These are phyloP conservation scores for Porogramme epimiltina DNA, from an alignment of 1,284 basidiomycete species.

Conservation along the genomic window DNA sequence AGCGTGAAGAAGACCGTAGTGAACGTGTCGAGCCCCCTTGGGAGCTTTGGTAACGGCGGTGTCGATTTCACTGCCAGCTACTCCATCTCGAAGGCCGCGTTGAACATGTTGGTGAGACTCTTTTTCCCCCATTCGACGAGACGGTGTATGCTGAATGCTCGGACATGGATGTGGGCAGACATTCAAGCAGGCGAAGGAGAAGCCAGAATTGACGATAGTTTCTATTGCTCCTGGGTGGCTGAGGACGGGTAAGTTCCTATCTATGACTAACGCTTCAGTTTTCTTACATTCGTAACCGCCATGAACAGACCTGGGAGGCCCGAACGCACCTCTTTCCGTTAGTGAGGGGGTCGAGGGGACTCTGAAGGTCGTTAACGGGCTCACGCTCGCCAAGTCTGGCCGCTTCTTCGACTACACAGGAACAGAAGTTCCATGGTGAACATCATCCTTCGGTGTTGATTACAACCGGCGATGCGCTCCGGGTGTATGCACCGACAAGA, in stretches of 20 bases:
- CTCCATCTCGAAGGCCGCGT: conserved; percentile 30
- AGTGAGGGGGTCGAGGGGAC: background rate
- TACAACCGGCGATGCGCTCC: too few species aligned
- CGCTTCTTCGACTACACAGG: conserved; percentile 4
- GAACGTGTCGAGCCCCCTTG: conserved; percentile 35
- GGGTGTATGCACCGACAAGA: too few species aligned
- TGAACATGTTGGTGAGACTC: conserved; percentile 33
- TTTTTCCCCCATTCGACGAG: background rate
- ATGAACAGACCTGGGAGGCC: conserved; percentile 2
- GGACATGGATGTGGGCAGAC: conserved; percentile 22
- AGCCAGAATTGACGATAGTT: background rate
- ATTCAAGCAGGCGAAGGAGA: conserved; percentile 25
- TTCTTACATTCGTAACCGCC: background rate
- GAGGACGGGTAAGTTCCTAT: background rate
- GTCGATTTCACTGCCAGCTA: conserved; percentile 20
- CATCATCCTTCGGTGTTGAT: too few species aligned
- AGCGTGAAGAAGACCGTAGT: conserved; percentile 36
- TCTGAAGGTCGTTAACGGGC: background rate
- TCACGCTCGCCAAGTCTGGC: conserved; percentile 2
- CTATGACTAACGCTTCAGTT: too few species aligned
- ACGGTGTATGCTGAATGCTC: background rate
- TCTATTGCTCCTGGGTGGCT: conserved; percentile 5
- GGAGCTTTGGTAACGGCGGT: conserved; percentile 28
- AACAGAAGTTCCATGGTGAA: background rate
- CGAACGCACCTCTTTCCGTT: background rate